phyloP scores from a whole-genome alignment of 1,284 basidiomycete genomes.

The Neotropicomus parvogracilis region DNA sequence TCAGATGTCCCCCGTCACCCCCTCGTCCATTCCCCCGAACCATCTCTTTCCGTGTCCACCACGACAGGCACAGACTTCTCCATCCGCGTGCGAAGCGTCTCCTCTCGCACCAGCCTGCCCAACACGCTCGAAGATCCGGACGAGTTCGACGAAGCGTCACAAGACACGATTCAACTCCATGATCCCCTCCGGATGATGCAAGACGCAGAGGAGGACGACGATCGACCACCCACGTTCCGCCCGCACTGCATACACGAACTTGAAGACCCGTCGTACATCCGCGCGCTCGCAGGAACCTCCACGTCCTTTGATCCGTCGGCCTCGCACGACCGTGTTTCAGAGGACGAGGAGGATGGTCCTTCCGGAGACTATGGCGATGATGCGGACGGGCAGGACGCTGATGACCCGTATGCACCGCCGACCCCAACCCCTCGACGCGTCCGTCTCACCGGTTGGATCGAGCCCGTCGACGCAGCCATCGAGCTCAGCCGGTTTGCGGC shows the following conservation, averaged over 20 bases:
- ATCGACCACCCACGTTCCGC: conserved; percentile 16
- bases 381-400: conserved; percentile 6
- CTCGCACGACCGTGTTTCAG: background rate
- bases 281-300: conserved; percentile 15
- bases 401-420: conserved; percentile 14
- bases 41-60: conserved; percentile 37
- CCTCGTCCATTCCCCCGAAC: conserved; percentile 33
- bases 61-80: conserved; percentile 36
- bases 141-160: conserved; percentile 12
- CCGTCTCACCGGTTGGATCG: conserved; percentile 52
- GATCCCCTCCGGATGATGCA: conserved; percentile 16
- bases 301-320: conserved; percentile 7
- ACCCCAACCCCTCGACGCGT: conserved; percentile 33
- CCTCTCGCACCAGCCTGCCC: conserved; percentile 36
- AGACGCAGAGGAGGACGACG: conserved; percentile 22
- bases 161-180: conserved; percentile 22
- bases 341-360: background rate
- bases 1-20: conserved; percentile 33
- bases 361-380: background rate
- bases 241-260: conserved; percentile 52
- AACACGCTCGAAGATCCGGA: conserved; percentile 17
- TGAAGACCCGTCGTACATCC: conserved; percentile 40
- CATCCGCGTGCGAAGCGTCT: conserved; percentile 29
- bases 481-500: conserved; percentile 20
- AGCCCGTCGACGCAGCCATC: conserved; percentile 43